Percentiles rank a stretch among this genome's conserved stretches.
Evolutionary conservation across 2,329 filamentous ascomycete species (phyloP).

Genomic region (Fusarium sp.): DNA sequence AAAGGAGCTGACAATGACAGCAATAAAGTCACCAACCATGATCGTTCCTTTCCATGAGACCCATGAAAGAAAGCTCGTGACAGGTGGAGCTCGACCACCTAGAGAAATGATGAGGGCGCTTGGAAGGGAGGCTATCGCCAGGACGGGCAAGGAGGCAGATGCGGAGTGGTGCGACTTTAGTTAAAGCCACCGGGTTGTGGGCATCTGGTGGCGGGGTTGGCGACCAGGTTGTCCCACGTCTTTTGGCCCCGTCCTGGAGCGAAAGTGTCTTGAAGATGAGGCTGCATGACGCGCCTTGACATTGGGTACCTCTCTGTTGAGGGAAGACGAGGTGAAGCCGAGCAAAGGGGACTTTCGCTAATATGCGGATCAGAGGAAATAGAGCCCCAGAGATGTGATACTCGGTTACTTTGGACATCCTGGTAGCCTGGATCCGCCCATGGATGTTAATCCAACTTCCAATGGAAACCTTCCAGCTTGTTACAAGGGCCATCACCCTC

Average conservation of each 20-base stretch:
- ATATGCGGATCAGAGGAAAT: background rate
- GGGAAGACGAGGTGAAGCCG: background rate
- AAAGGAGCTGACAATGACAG: background rate
- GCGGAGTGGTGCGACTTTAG: slow-evolving; percentile 38
- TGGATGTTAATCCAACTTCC: slow-evolving; percentile 1
- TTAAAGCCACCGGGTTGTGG: slow-evolving; percentile 34
- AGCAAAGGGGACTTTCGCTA: background rate
- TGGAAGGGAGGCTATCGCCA: slow-evolving; percentile 35
- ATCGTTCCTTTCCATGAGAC: slow-evolving; percentile 1
- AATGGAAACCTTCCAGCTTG: slow-evolving; percentile 9
- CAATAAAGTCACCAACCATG: slow-evolving; percentile 17
- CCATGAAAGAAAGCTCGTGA: slow-evolving; percentile 14
- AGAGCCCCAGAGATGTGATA: background rate
- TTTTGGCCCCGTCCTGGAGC: background rate
- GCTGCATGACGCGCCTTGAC: slow-evolving; percentile 4
- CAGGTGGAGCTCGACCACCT: slow-evolving; percentile 27
- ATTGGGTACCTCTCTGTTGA: background rate
- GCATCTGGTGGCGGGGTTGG: slow-evolving; percentile 32
- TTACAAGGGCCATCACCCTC: background rate
- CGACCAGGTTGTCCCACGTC: slow-evolving; percentile 16
- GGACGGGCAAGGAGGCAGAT: slow-evolving; percentile 35
- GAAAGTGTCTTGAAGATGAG: background rate
- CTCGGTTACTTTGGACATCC: background rate
- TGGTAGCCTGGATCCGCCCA: background rate
- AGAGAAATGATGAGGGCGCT: slow-evolving; percentile 38